A percentile compares a stretch with the other conserved stretches of the same genome.
Evolutionary conservation across 768 basidiomycete species (phyloP).

Genomic region (Mycena galopus): DNA sequence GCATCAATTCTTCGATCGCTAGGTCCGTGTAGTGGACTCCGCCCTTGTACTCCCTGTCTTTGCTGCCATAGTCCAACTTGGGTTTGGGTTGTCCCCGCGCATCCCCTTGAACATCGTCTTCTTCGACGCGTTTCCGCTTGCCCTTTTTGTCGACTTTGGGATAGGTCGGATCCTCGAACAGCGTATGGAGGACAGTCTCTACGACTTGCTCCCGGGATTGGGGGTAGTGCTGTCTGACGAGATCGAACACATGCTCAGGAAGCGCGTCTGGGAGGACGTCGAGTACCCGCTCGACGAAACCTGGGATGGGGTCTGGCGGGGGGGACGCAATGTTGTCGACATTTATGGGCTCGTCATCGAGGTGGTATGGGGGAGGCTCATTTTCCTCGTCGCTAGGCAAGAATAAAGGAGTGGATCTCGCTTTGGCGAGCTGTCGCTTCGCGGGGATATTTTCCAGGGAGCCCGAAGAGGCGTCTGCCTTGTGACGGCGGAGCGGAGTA

Average conservation of each 20-base stretch:
- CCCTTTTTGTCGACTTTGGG: conserved; percentile 63
- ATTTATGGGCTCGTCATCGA: not conserved
- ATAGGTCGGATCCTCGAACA: conserved; percentile 74
- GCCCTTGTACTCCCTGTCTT: conserved; percentile 58
- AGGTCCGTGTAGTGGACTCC: conserved; percentile 63
- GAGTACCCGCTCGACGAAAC: conserved; percentile 62
- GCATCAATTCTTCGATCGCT: conserved; percentile 65
- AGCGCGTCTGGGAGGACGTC: conserved; percentile 82
- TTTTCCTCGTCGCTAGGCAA: conserved; percentile 55
- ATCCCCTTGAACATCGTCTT: conserved; percentile 46
- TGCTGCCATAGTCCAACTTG: conserved; percentile 68
- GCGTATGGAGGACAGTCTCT: conserved; percentile 67
- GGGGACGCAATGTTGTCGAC: conserved; percentile 22
- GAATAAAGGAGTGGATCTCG: conserved; percentile 47
- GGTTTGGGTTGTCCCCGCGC: conserved; percentile 48
- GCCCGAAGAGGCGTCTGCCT: conserved; percentile 19
- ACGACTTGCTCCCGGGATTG: conserved; percentile 55
- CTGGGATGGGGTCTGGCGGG: conserved; percentile 41
- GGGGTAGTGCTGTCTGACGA: conserved; percentile 60
- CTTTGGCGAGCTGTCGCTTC: conserved; percentile 18
- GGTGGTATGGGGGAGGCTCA: conserved; percentile 34
- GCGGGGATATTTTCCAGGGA: conserved; percentile 30
- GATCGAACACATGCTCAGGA: conserved; percentile 62
- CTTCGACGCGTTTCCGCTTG: conserved; percentile 50
- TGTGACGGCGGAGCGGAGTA: conserved; percentile 15